These are phyloP conservation scores for Amanita inopinata DNA, from an alignment of 768 basidiomycete species.

Conservation along the genomic window DNA sequence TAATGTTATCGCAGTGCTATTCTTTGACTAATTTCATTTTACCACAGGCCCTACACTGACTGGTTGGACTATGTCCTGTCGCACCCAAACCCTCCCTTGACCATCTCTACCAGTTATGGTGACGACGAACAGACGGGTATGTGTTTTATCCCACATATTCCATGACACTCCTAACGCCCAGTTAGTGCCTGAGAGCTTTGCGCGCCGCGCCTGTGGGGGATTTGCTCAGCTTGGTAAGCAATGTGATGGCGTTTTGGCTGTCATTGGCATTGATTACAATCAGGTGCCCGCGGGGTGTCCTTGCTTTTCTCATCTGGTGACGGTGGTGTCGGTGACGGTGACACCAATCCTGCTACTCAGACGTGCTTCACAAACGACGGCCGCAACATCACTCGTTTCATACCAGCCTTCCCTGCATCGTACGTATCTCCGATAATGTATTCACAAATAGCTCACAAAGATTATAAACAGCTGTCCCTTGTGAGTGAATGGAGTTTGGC, in stretches of 20 bases:
- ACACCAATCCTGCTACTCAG: conserved; percentile 41
- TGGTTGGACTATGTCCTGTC: conserved; percentile 55
- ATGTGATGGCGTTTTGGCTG: background rate
- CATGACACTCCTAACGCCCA: background rate
- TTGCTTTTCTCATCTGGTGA: conserved; percentile 62
- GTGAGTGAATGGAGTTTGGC: conserved; percentile 23
- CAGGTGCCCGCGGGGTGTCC: conserved; percentile 58
- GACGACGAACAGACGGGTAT: conserved; percentile 64
- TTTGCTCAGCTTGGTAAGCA: conserved; percentile 57
- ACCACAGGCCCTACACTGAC: conserved; percentile 24
- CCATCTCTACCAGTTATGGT: conserved; percentile 66
- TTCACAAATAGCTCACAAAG: background rate
- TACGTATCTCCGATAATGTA: conserved; percentile 14
- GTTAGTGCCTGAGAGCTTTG: conserved; percentile 48
- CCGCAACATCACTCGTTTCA: conserved; percentile 40
- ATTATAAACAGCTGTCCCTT: conserved; percentile 34
- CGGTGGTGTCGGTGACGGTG: conserved; percentile 55
- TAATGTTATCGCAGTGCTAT: background rate
- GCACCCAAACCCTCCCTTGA: conserved; percentile 38
- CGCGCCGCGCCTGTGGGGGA: conserved; percentile 43
- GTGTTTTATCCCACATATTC: background rate
- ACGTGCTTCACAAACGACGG: conserved; percentile 53
- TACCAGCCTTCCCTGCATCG: conserved; percentile 52
- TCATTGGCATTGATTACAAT: background rate
- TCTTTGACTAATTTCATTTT: background rate